Base-by-base conservation (phyloP, 768 basidiomycete genomes). In the Cystofilobasidium capitatum region DNA sequence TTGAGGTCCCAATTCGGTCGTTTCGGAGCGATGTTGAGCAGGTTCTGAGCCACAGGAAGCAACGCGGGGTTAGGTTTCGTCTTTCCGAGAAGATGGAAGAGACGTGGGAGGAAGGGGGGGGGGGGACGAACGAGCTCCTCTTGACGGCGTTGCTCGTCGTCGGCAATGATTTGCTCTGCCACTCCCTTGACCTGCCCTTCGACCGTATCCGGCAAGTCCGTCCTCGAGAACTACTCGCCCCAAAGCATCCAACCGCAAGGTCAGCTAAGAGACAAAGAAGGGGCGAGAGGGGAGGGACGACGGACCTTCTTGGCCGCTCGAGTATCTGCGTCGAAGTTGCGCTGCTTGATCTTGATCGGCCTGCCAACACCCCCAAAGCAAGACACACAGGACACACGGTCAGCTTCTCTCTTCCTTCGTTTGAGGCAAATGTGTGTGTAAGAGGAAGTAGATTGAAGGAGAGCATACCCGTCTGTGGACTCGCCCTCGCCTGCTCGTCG, bases 1-100 rank as follows among this genome's bases (percentile, higher is more conserved):
- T 75, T 80, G 72, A 77, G 79, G 37, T 58, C 91, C 92, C 91
- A 83, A 22, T 82, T 88, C 54, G 76, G 80, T 10, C 89, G 89
- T 77, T 79, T 93, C 59, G 82, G 80, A 58, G 91, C 91, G 9
- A 81, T 97, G 65, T 78, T 81, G 20, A 79, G 77, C 3, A 81
- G 73, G 64, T 81, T 79, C 79, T 80, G 72, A 49, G n/a, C 6
- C 8, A 2, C 39, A 22, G 13, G 22, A 1, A 8, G 47, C 4
- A 1, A 35, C 14, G 42, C 4, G 16, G 26, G 9, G 1, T 17
- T 35, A 31, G 51, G 45, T 24, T 8, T 8, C 45, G 13, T n/a
- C 45, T 9, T 16, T 49, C 9, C 13, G 45, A 10, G 36, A 62
- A 17, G 40, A 12, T 8, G 20, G 45, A 24, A 13, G 9, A 33